A percentile compares a stretch with the other conserved stretches of the same genome.
Conservation (phyloP, 768 basidiomycete genomes). For the Pleurotus giganteus region DNA sequence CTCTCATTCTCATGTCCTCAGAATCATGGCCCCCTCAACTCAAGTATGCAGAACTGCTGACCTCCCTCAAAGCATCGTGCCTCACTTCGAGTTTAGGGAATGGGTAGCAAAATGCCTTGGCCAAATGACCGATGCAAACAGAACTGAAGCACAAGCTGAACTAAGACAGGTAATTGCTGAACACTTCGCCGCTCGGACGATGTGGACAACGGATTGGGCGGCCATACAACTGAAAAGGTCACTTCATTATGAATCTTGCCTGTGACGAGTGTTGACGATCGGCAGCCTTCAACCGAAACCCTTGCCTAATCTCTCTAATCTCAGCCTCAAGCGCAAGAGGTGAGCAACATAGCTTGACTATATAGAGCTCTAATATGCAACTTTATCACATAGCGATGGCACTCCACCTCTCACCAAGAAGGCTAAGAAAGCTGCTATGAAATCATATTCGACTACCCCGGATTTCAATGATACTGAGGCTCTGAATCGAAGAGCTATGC, state of each 20-base stretch:
- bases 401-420: constrained; percentile 42
- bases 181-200: constrained; percentile 77
- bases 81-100: constrained; percentile 55
- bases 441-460: constrained; percentile 43
- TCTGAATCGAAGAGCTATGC: constrained; percentile 74
- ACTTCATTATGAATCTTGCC: constrained; percentile 11
- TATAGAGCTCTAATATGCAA: neutral
- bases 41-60: constrained; percentile 49
- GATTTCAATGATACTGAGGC: constrained; percentile 58
- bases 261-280: constrained; percentile 16
- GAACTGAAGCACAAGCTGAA: constrained; percentile 87
- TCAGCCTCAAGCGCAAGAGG: constrained; percentile 72
- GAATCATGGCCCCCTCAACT: constrained; percentile 81
- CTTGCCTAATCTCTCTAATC: constrained; percentile 41
- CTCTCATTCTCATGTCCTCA: constrained; percentile 56
- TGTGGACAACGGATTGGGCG: constrained; percentile 95
- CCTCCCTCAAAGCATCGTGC: neutral
- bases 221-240: constrained; percentile 87
- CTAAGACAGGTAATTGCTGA: constrained; percentile 96
- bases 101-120: constrained; percentile 95
- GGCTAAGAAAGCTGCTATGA: constrained; percentile 51
- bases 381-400: constrained; percentile 33
- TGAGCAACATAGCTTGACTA: constrained; percentile 28
- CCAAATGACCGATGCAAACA: constrained; percentile 87
- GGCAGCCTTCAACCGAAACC: constrained; percentile 63